These are phyloP conservation scores for Termitomyces sp. DNA, from an alignment of 768 basidiomycete species.

Conservation along the genomic window DNA sequence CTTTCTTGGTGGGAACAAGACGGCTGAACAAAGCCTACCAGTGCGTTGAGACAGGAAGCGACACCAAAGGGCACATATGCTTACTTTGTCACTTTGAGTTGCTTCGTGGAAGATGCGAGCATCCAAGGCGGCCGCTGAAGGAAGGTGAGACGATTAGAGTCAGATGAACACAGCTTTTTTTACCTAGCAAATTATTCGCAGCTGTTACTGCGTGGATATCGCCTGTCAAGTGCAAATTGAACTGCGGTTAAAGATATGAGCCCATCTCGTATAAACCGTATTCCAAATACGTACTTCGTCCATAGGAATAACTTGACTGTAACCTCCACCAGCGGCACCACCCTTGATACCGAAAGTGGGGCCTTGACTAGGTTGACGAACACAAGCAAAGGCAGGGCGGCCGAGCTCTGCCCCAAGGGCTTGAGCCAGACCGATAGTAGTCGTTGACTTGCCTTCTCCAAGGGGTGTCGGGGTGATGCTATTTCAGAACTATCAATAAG, in stretches of 20 bases:
- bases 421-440: slow-evolving; percentile 94
- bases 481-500: background rate
- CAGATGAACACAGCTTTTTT: slow-evolving; percentile 6
- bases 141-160: background rate
- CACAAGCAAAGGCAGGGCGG: slow-evolving; percentile 92
- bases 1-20: slow-evolving; percentile 89
- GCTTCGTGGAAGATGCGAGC: slow-evolving; percentile 98
- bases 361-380: slow-evolving; percentile 97
- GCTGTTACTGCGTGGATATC: slow-evolving; percentile 98
- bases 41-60: background rate
- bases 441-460: slow-evolving; percentile 98
- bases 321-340: slow-evolving; percentile 96
- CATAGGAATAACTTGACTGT: slow-evolving; percentile 99
- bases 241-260: slow-evolving; percentile 37
- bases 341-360: slow-evolving; percentile 99
- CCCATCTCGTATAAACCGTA: background rate
- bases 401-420: slow-evolving; percentile 92
- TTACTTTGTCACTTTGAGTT: slow-evolving; percentile 88
- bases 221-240: slow-evolving; percentile 93
- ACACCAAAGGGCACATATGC: background rate
- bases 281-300: slow-evolving; percentile 61
- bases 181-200: slow-evolving; percentile 93
- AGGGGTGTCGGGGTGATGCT: slow-evolving; percentile 96
- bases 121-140: slow-evolving; percentile 86
- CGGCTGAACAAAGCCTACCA: slow-evolving; percentile 78